Base-by-base conservation (phyloP, 1,284 basidiomycete genomes). In the Cryptococcus jaspeensis region DNA sequence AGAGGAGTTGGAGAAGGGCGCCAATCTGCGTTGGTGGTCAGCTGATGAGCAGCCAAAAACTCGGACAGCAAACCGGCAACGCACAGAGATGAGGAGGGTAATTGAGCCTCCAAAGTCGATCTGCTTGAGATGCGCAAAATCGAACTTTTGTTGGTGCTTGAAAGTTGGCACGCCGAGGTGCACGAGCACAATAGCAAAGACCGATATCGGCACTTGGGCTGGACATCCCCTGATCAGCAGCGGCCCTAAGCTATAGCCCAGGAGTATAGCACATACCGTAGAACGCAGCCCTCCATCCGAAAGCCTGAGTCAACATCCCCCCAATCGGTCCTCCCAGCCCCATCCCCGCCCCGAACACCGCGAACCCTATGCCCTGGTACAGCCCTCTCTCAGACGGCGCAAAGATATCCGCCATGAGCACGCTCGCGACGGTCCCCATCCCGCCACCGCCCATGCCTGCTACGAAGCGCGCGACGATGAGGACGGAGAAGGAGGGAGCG, bases 281-380 rank as follows among this genome's bases (percentile, higher is more conserved):
- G 55, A 79, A 79, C 3, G 76, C 76, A 5, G 67, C 64, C n/a
- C 77, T 60, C 78, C 78, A 79, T 0, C 78, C 78, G 13, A 73
- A 64, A 6, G 60, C 59, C 52, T 78, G 75, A 13, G 75, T 76
- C 49, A 78, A 57, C 52, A 65, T 66, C 0, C 78, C 78, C 2
- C 78, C 78, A 11, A 79, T 57, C 2, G 77, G 76, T 2, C 75
- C 78, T 11, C 78, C 78, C 5, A 77, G 59, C 0, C 72, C 76
- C 16, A 64, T 63, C 0, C 77, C 77, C 0, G 72, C 56, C 1
- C 74, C 76, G 40, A 70, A 78, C 12, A 76, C 63, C 32, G 63
- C 59, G 39, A 64, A 63, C 9, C 45, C 68, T 6, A 77, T 42
- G 0, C 77, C 77, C 53, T 77, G 75, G 38, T 72, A 69, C 16